Evolutionary conservation across 768 basidiomycete species (phyloP), one percentile per base, ranked within the genome.

Genomic region (Boletus rex-veris): DNA sequence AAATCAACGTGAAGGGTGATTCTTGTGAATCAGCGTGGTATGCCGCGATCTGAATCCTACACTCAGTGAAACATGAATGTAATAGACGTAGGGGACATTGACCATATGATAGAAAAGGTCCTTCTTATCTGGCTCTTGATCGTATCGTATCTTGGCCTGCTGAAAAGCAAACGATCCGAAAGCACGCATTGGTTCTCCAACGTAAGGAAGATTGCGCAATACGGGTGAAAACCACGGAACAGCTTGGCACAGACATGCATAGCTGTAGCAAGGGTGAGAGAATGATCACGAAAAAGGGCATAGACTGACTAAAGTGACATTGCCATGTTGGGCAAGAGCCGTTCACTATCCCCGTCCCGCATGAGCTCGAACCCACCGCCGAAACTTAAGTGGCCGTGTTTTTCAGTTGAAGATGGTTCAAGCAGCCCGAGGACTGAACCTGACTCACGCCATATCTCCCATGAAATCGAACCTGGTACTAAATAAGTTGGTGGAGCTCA

Each of bases 91-190:
- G 8, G 15, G 6, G 10, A 10, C 5, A 37, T 50, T 52, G 48
- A 80, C 79, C 54, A 80, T 64, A 53, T 80, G 73, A 59, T 79
- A 74, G 64, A 77, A 79, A 30, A 65, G 65, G 46, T 67, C 65
- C 44, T 67, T 67, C 40, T 14, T 57, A 8, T 53, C 51, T 19
- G 57, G 53, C 16, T 65, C 64, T 36, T 59, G 55, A 39, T 37
- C 18, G 40, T 51, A 59, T 45, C 65, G 59, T 48, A 64, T 49
- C 36, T 67, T 67, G 40, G 64, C 65, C 9, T 57, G 63, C 30
- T 62, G 53, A 35, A 62, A 36, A n/a, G 40, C 60, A 48, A 62
- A 77, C 48, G 53, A 58, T 26, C 70, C 66, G 45, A 73, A 48
- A 45, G 55, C 44, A 50, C 66, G 55, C 60, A 69, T 48, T 43